Evolutionary conservation across 169 alveolate genomes (phyloP), one percentile per base, ranked within the genome.

Genomic region (Eimeria sp.): DNA sequence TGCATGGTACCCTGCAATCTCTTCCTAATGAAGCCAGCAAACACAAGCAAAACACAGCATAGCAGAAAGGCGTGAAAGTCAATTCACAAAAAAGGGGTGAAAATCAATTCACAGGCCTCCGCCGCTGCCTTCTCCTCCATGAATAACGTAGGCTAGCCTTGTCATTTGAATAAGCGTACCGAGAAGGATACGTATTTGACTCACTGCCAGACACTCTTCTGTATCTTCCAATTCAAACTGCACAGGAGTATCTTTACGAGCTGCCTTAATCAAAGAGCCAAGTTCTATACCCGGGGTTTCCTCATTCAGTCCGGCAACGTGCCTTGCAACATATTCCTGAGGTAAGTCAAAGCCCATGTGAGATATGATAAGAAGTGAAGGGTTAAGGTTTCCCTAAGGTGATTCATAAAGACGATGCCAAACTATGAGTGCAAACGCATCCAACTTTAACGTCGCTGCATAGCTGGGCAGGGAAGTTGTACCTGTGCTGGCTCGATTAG

Each of bases 401-500:
- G 16, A 6, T 74, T 56, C 2, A n/a, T 20, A 68, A 33, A 68
- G 37, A 40, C 25, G 83, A 74, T 6, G 14, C 54, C 18, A 74
- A 16, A 30, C 83, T 74, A 16, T 30, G 46, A 40, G 4, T 74
- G 30, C 16, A 6, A 33, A 40, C 16, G 4, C 16, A 16, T 40
- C 83, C 33, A 30, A 33, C 46, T 10, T 71, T 1, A 27, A 0
- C 33, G 33, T 40, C 33, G 14, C 83, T 74, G 58, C 58, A 40
- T 20, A 25, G 46, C 4, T 49, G 88, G 88, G 40, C 27, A 56
- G 30, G 27, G 37, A 56, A 52, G 33, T 16, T 83, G 90, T 78
- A 91, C 95, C 95, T 91, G 91, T 23, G 95, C 95, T 37, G 95
- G 78, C n/a, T 80, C 95, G 62, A 91, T 60, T 13, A 91, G 90